Percentiles rank a stretch among this genome's conserved stretches.
Evolutionary conservation across 495 filamentous ascomycete genomes (phyloP).

Genomic region (Neurospora cerealis): DNA sequence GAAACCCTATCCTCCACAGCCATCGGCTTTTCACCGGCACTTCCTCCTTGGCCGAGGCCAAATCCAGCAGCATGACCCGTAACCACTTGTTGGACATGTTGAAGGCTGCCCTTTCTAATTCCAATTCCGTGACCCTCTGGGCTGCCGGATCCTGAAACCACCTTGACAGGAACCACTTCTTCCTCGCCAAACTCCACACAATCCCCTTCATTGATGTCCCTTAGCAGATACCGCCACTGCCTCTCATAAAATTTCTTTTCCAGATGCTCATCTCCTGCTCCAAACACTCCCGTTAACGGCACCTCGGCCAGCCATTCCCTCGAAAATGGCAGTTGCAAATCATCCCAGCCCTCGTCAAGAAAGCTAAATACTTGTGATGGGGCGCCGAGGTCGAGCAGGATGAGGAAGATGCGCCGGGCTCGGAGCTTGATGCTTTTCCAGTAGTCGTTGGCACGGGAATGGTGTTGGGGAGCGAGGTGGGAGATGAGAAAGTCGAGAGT

Average conservation of each 20-base stretch:
- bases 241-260: conserved; percentile 68
- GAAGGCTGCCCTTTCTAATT: conserved; percentile 45
- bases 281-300: conserved; percentile 6
- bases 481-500: conserved; percentile 58
- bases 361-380: conserved; percentile 79
- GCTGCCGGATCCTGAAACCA: conserved; percentile 15
- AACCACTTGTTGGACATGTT: conserved; percentile 24
- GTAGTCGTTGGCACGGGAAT: conserved; percentile 33
- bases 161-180: conserved; percentile 71
- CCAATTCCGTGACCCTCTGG: background rate
- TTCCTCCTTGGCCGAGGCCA: background rate
- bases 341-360: conserved; percentile 80
- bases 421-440: conserved; percentile 83
- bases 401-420: conserved; percentile 71
- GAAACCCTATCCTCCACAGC: conserved; percentile 49
- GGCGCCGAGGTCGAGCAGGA: conserved; percentile 67
- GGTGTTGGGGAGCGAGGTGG: conserved; percentile 31
- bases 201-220: conserved; percentile 56
- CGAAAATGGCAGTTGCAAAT: conserved; percentile 76
- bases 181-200: conserved; percentile 66
- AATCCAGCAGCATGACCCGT: background rate
- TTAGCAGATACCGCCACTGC: conserved; percentile 74
- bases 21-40: background rate
- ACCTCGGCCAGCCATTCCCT: conserved; percentile 56
- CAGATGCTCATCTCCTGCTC: conserved; percentile 46